Evolutionary conservation across 495 filamentous ascomycete genomes (phyloP).

Genomic region (Hypoxylon cercidicola): DNA sequence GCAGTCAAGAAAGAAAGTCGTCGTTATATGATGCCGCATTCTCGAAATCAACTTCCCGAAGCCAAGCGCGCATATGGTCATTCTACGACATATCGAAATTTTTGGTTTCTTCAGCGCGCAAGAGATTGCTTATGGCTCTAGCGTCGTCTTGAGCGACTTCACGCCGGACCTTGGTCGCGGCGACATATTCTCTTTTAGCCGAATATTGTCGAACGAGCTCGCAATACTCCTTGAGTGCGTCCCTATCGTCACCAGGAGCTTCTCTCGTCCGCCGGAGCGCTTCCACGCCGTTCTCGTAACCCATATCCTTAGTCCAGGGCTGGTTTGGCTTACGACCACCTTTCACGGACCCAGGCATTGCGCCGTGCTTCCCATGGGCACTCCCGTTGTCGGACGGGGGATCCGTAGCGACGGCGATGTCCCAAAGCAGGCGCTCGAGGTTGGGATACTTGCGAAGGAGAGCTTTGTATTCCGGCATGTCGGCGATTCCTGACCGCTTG

Average conservation of each 20-base stretch:
- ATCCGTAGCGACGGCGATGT: slow-evolving; percentile 45
- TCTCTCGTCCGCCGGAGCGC: slow-evolving; percentile 39
- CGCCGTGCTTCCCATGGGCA: slow-evolving; percentile 1
- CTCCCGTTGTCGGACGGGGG: slow-evolving; percentile 24
- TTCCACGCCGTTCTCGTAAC: slow-evolving; percentile 40
- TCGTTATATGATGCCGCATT: neutral
- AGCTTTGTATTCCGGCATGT: slow-evolving; percentile 43
- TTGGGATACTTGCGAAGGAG: slow-evolving; percentile 43
- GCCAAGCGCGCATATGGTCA: neutral
- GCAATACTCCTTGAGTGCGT: slow-evolving; percentile 46
- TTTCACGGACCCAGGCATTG: neutral
- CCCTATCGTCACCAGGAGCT: slow-evolving; percentile 43
- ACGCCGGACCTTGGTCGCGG: slow-evolving; percentile 15
- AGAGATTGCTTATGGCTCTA: slow-evolving; percentile 48
- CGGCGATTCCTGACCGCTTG: slow-evolving; percentile 36
- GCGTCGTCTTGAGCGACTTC: slow-evolving; percentile 45
- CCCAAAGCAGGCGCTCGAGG: slow-evolving; percentile 41
- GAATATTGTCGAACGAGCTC: slow-evolving; percentile 40
- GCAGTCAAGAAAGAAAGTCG: neutral
- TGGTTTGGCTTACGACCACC: slow-evolving; percentile 32
- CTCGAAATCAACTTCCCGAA: no score
- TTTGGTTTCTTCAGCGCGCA: slow-evolving; percentile 50
- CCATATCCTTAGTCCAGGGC: slow-evolving; percentile 40
- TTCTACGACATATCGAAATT: neutral
- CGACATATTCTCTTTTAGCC: slow-evolving; percentile 13